Conservation (phyloP, 768 basidiomycete species). For the Rhizopogon salebrosus region DNA sequence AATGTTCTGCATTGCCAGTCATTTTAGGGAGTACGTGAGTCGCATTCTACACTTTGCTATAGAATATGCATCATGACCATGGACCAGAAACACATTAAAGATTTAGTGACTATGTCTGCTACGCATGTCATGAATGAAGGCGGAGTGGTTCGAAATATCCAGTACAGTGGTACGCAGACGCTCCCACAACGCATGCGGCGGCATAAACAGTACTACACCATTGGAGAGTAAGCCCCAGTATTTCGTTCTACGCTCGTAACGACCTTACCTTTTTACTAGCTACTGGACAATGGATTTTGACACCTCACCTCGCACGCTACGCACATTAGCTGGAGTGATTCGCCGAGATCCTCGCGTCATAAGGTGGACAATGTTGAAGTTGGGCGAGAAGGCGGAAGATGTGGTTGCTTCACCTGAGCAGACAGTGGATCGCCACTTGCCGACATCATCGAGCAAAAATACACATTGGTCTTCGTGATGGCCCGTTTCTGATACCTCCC, state of each 20-base stretch:
- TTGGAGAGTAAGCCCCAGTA: conserved; percentile 70
- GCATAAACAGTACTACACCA: conserved; percentile 46
- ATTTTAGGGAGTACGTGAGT: conserved; percentile 70
- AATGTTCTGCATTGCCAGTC: conserved; percentile 77
- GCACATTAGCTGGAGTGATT: conserved; percentile 59
- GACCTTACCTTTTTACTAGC: conserved; percentile 33
- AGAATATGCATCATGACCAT: neutral
- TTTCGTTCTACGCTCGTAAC: neutral
- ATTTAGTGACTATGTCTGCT: conserved; percentile 67
- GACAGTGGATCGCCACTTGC: conserved; percentile 24
- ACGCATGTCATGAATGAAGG: conserved; percentile 68
- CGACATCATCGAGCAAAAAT: neutral
- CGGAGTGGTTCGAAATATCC: conserved; percentile 77
- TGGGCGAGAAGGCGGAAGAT: conserved; percentile 70
- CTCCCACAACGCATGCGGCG: conserved; percentile 73
- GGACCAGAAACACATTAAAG: conserved; percentile 66
- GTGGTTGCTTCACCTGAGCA: conserved; percentile 50
- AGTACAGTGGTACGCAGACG: conserved; percentile 67
- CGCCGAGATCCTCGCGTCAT: conserved; percentile 79
- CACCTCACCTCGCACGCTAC: conserved; percentile 67
- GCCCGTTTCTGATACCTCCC: neutral
- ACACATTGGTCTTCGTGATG: neutral
- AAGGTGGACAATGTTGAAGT: conserved; percentile 75
- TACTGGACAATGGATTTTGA: conserved; percentile 94
- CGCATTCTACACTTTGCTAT: neutral